Percentiles rank a stretch among this genome's conserved stretches.
Conservation (phyloP, 2,329 filamentous ascomycete genomes). For the Zymoseptoria tritici region DNA sequence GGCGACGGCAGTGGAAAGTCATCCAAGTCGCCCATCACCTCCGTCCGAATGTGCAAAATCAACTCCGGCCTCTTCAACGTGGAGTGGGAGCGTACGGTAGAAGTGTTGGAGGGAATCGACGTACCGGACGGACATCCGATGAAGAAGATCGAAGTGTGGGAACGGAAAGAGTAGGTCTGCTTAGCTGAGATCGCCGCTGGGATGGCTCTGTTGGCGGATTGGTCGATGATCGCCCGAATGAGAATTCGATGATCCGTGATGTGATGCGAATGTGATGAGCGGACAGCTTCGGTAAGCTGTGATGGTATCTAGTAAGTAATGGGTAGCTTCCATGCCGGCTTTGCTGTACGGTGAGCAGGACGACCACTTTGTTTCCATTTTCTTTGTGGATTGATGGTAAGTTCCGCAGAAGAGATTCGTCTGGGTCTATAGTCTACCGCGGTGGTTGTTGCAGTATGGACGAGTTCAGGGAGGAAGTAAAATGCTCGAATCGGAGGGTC, state of each 20-base stretch:
- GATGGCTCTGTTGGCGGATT: background rate
- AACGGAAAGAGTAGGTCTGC: slow-evolving; percentile 8
- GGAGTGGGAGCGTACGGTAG: slow-evolving; percentile 45
- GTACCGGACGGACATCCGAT: slow-evolving; percentile 19
- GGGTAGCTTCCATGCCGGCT: too few relatives aligned
- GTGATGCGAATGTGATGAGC: background rate
- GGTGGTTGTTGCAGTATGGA: too few relatives aligned
- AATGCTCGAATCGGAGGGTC: too few relatives aligned
- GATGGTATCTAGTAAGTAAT: background rate
- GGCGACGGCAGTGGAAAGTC: background rate
- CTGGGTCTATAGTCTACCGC: too few relatives aligned
- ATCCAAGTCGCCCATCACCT: background rate
- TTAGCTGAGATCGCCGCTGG: background rate
- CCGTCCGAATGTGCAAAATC: slow-evolving; percentile 30
- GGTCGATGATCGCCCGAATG: background rate
- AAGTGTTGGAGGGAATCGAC: slow-evolving; percentile 35
- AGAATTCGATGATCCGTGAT: background rate
- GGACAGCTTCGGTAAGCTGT: background rate
- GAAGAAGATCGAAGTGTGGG: slow-evolving; percentile 16
- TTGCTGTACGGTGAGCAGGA: too few relatives aligned
- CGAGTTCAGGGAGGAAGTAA: too few relatives aligned
- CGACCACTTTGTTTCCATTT: too few relatives aligned
- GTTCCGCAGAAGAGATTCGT: too few relatives aligned
- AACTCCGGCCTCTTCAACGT: slow-evolving; percentile 53
- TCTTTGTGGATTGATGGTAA: too few relatives aligned